Conservation (phyloP, 116 monocot species). For the Posidonia oceanica region DNA sequence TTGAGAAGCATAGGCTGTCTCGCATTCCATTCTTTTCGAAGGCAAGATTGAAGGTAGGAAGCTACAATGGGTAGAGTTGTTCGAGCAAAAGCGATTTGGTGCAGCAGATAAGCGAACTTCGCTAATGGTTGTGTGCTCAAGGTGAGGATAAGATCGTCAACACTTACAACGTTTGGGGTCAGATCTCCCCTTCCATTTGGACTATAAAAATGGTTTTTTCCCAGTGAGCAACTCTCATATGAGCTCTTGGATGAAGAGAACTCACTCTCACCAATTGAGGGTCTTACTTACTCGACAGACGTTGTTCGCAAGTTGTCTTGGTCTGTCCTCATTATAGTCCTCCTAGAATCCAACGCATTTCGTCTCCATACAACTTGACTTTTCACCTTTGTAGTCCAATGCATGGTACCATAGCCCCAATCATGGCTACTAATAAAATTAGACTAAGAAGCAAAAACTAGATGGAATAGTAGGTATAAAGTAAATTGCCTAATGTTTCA, state of each 20-base stretch:
- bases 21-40: background rate
- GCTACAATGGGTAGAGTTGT: background rate
- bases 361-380: conserved; percentile 8
- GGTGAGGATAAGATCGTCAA: background rate
- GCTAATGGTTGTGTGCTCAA: background rate
- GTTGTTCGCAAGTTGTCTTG: too few species aligned
- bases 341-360: conserved; percentile 7
- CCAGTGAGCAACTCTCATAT: too few species aligned
- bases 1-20: background rate
- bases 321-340: conserved; percentile 8
- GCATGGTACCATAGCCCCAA: conserved; percentile 15
- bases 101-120: background rate
- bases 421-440: conserved; percentile 14
- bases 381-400: conserved; percentile 16
- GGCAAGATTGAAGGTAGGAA: background rate
- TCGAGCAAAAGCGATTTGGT: background rate
- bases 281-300: too few species aligned
- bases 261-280: too few species aligned
- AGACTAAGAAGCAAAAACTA: conserved; percentile 7
- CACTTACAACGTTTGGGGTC: background rate
- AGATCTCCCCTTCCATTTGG: too few species aligned
- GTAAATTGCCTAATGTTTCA: conserved; percentile 7
- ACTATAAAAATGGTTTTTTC: too few species aligned
- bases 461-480: conserved; percentile 6
- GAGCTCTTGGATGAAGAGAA: too few species aligned